Base-by-base conservation (phyloP, 805 yeast species). In the Isabelozyma heimii region DNA sequence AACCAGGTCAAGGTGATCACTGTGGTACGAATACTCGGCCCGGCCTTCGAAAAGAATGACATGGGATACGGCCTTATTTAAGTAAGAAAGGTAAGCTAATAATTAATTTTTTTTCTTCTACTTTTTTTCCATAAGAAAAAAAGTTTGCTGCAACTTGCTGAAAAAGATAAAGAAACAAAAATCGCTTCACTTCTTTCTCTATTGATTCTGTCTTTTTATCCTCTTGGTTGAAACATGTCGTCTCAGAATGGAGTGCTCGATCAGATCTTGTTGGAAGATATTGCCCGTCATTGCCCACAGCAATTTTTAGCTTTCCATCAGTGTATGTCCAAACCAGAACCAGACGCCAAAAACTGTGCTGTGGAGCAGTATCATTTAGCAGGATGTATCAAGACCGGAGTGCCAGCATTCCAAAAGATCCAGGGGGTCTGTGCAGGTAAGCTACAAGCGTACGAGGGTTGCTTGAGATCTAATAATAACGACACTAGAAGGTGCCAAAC, bases 191-290 rank as follows among this genome's bases (percentile, higher is more conserved):
- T 14, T 14, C 10, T 16, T 40, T 16, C 43, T n/a, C 4, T 12
- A 2, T 41, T 14, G 4, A 4, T 15, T n/a, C 13, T n/a, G 9
- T 30, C 15, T 17, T 17, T 13, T 24, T 9, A 8, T 13, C 1
- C 8, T 26, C 12, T 28, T 15, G n/a, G 12, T 20, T 38, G 41
- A 26, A 8, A 51, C 73, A 30, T 30, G 35, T 30, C 35, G 35
- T 30, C 35, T 3, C 35, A 30, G 35, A 30, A 30, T 13, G 35
- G 35, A 60, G 57, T 74, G 10, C 65, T 89, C 28, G 96, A 89
- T 65, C 91, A 88, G 61, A 72, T 85, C 45, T 77, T 89, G 30
- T 79, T 89, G 52, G 91, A 87, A 52, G 96, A 89, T 59, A 82
- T 87, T 49, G 91, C 95, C 12, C 77, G 81, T 47, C 72, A 76